Conservation (phyloP, 225 moss, liverwort and hornwort species). For the Marchantia polymorpha region DNA sequence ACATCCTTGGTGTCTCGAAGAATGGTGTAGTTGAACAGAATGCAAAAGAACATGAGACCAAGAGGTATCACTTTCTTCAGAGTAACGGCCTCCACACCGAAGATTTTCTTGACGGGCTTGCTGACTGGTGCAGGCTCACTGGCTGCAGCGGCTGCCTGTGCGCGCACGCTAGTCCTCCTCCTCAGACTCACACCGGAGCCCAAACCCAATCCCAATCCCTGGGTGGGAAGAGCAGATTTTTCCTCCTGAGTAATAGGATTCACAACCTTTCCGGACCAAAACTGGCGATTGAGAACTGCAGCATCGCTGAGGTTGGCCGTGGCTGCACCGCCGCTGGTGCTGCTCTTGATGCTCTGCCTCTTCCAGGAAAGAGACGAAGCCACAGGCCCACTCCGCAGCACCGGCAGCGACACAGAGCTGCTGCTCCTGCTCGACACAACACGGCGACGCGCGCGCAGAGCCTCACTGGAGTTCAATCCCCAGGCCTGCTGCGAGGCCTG, state of each 20-base stretch:
- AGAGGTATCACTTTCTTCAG: slow-evolving; percentile 93
- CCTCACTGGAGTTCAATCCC: slow-evolving; percentile 19
- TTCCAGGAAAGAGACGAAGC: slow-evolving; percentile 19
- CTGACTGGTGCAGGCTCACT: slow-evolving; percentile 34
- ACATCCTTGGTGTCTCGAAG: slow-evolving; percentile 97
- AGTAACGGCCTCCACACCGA: slow-evolving; percentile 73
- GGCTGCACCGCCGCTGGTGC: not conserved
- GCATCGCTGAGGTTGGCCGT: slow-evolving; percentile 31
- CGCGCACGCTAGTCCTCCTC: slow-evolving; percentile 38
- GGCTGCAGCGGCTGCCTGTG: slow-evolving; percentile 48
- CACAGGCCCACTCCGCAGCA: slow-evolving; percentile 23
- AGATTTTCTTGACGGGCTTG: slow-evolving; percentile 44
- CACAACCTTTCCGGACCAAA: slow-evolving; percentile 33
- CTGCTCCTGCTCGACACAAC: slow-evolving; percentile 24
- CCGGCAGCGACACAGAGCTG: slow-evolving; percentile 1
- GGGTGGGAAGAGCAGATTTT: slow-evolving; percentile 3
- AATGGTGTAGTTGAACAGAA: slow-evolving; percentile 99
- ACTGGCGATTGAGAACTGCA: slow-evolving; percentile 39
- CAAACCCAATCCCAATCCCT: slow-evolving; percentile 29
- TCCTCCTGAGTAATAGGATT: slow-evolving; percentile 7
- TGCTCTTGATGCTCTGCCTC: slow-evolving; percentile 1
- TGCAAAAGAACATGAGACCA: slow-evolving; percentile 99
- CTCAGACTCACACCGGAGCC: slow-evolving; percentile 7
- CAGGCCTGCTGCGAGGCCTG: slow-evolving; percentile 38
- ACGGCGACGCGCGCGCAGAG: slow-evolving; percentile 35